These are phyloP conservation scores for Hyaloperonospora brassicae DNA, from an alignment of 352 stramenopile genomes.

Conservation along the genomic window DNA sequence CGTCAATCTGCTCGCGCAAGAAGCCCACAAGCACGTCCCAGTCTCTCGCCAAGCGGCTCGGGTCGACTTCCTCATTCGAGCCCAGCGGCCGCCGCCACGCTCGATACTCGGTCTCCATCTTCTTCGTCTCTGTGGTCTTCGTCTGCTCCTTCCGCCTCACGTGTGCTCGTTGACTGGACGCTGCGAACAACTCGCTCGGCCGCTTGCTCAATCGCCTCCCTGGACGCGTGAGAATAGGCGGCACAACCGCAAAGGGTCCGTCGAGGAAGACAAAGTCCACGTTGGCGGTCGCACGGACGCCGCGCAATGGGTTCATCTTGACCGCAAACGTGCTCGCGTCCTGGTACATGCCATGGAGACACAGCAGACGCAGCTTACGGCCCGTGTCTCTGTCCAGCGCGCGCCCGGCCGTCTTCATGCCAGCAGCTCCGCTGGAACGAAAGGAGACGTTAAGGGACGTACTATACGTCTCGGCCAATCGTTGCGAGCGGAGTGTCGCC, in stretches of 20 bases:
- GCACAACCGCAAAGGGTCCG: constrained; percentile 62
- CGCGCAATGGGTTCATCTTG: constrained; percentile 61
- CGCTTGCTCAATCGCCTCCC: constrained; percentile 19
- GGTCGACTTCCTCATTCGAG: constrained; percentile 34
- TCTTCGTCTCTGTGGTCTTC: constrained; percentile 16
- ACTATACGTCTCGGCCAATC: background rate
- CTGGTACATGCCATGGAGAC: constrained; percentile 84
- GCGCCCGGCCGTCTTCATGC: constrained; percentile 13
- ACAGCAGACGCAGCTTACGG: constrained; percentile 60
- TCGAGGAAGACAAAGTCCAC: constrained; percentile 71
- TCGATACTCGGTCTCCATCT: constrained; percentile 56
- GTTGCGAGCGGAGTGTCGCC: background rate
- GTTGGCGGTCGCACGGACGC: constrained; percentile 9
- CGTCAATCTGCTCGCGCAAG: constrained; percentile 44
- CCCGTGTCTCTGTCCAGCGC: constrained; percentile 10
- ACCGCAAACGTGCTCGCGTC: constrained; percentile 50
- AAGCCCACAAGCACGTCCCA: constrained; percentile 48
- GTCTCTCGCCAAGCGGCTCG: constrained; percentile 42
- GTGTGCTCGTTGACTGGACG: no score
- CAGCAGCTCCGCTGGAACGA: background rate
- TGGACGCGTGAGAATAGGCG: constrained; percentile 52
- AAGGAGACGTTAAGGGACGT: background rate
- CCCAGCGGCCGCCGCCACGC: constrained; percentile 66
- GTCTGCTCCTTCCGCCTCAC: no score
- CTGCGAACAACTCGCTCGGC: background rate